Percentiles rank a stretch among this genome's conserved stretches.
These are phyloP conservation scores for Arabidopsis lyrata DNA, from an alignment of 441 rosid species.

Conservation along the genomic window DNA sequence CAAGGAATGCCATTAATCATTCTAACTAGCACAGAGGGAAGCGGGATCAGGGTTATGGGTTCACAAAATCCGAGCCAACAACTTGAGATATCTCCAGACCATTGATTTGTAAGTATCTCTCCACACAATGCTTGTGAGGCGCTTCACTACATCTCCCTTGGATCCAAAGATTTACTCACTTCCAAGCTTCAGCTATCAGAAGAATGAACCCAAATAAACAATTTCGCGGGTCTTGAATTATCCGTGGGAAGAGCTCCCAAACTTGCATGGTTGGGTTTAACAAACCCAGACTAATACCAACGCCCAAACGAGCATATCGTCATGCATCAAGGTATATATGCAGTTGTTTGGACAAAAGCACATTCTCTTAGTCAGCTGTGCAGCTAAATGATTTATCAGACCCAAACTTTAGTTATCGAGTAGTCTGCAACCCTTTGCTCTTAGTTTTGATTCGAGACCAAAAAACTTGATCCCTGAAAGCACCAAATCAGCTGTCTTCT, in stretches of 20 bases:
- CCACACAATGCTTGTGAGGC: background rate
- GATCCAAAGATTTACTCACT: background rate
- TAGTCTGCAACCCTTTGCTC: constrained; percentile 68
- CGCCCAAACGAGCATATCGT: background rate
- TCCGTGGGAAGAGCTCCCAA: constrained; percentile 7
- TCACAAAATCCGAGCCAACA: background rate
- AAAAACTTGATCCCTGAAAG: constrained; percentile 81
- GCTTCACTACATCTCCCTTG: constrained; percentile 15
- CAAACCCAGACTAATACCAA: background rate
- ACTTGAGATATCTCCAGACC: background rate
- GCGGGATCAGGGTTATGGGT: background rate
- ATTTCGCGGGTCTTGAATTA: background rate
- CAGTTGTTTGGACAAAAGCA: background rate
- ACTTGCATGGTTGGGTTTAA: constrained; percentile 8
- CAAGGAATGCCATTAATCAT: background rate
- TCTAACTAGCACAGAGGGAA: background rate
- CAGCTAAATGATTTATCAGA: constrained; percentile 9
- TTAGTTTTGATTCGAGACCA: constrained; percentile 83
- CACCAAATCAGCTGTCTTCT: constrained; percentile 85
- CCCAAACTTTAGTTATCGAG: constrained; percentile 43
- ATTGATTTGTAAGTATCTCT: constrained; percentile 5
- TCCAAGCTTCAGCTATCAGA: constrained; percentile 20
- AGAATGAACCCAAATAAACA: background rate
- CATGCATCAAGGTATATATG: background rate
- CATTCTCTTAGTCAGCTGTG: background rate